phyloP scores from a whole-genome alignment of 73 alveolate genomes.

The Uronychia setigera region DNA sequence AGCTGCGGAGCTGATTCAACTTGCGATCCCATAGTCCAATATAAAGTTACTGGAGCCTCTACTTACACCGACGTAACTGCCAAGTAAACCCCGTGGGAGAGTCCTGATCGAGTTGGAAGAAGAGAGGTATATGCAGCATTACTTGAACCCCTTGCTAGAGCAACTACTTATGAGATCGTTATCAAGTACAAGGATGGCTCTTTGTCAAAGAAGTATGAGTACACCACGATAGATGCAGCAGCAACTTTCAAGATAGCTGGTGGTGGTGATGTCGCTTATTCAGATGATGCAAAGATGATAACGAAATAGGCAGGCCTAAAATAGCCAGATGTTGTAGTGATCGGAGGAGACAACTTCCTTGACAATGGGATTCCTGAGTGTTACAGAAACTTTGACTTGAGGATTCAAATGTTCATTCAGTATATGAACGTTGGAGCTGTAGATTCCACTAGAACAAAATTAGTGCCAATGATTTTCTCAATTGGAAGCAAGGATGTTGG shows the following conservation, averaged over 20 bases:
- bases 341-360: constrained; percentile 75
- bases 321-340: constrained; percentile 62
- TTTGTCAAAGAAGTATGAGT: not conserved
- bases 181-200: not conserved
- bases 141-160: not conserved
- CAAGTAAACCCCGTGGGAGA: not conserved
- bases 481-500: constrained; percentile 69
- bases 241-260: not conserved
- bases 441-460: not conserved
- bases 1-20: not conserved
- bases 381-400: constrained; percentile 52
- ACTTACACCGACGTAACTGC: not conserved
- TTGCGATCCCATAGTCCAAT: not conserved
- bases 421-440: not conserved
- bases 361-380: constrained; percentile 67
- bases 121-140: not conserved
- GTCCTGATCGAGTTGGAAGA: not conserved
- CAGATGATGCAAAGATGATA: constrained; percentile 23
- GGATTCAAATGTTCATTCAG: constrained; percentile 11
- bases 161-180: not conserved
- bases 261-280: constrained; percentile 56
- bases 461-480: constrained; percentile 48
- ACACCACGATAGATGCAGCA: not conserved
- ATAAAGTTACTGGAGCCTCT: not conserved
- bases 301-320: not conserved